Evolutionary conservation across 768 basidiomycete genomes (phyloP), one percentile per base, ranked within the genome.

Genomic region (Rhizopogon rudus): DNA sequence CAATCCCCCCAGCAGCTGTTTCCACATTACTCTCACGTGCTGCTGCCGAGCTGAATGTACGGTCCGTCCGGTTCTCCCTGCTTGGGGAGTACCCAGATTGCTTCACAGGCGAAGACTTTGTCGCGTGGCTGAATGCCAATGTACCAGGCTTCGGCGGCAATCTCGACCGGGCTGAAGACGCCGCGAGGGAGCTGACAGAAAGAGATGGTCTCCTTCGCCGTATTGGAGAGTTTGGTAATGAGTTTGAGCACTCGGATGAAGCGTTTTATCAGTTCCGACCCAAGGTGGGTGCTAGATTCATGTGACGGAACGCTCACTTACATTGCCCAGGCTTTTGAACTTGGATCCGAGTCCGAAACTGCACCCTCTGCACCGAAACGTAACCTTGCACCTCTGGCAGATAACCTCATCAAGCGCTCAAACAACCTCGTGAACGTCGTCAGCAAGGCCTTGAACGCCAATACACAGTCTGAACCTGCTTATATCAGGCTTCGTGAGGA

Each of bases 21-120:
- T 88, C 91, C 17, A 79, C 76, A 45, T 71, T 96, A 13, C 78
- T 96, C 29, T 74, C 77, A 2, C 82, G 84, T 46, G 92, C 93
- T 40, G 83, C 84, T 37, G 72, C 75, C 0, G 87, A 91, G 61
- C 73, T 93, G n/a, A 82, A 81, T 16, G 74, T 92, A 31, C 80
- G 84, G 35, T 72, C 87, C 6, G 77, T 93, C 31, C 83, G 86
- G 39, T 83, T 93, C 72, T 86, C 92, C 1, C 72, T 93, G 13
- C 65, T 93, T 10, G 91, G 91, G 44, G 90, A 93, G 73, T 93
- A 93, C 59, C 77, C 84, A 29, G 87, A 91, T 55, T 87, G 88
- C 56, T 95, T 96, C 71, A 85, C 83, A 14, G 94, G 94, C 29
- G 92, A 93, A 41, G 93, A 96, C 60, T 87, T 97, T 59, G 88